Percentiles rank a stretch among this genome's conserved stretches.
These are phyloP conservation scores for Thymus quinquecostatus DNA, from an alignment of 257 asterid genomes.

Conservation along the genomic window DNA sequence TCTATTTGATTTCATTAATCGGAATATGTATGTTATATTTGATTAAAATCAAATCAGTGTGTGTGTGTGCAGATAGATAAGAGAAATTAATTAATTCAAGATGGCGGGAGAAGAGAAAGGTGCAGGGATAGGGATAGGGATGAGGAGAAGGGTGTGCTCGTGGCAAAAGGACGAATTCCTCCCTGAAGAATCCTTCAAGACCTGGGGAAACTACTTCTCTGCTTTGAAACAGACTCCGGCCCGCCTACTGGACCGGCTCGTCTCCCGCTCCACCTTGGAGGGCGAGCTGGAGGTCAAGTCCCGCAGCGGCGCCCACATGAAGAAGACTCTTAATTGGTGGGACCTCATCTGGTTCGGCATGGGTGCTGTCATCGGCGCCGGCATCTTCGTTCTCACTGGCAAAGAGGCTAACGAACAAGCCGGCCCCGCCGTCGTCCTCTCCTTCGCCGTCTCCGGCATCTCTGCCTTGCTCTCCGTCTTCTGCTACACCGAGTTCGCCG, in stretches of 20 bases:
- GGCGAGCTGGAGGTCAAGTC: constrained; percentile 56
- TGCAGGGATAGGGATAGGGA: constrained; percentile 30
- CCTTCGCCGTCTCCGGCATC: constrained; percentile 58
- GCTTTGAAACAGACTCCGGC: constrained; percentile 59
- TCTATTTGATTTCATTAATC: no score
- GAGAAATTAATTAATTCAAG: background rate
- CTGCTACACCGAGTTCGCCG: constrained; percentile 70
- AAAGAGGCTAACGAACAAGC: constrained; percentile 51
- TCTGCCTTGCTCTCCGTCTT: constrained; percentile 66
- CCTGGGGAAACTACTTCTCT: constrained; percentile 51
- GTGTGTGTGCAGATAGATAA: no score
- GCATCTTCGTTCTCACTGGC: constrained; percentile 68
- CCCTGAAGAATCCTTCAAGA: constrained; percentile 73
- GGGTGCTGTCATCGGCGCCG: constrained; percentile 76
- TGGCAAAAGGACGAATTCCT: constrained; percentile 65
- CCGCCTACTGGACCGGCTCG: constrained; percentile 50
- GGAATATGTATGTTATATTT: no score
- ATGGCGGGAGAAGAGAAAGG: constrained; percentile 37
- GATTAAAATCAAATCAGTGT: no score
- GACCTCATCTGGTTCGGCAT: constrained; percentile 76
- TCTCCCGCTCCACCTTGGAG: constrained; percentile 50
- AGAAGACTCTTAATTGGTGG: constrained; percentile 65
- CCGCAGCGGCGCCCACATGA: constrained; percentile 61
- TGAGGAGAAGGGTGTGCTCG: constrained; percentile 39
- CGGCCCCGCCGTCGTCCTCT: constrained; percentile 71